These are phyloP conservation scores for Trametes gibbosa DNA, from an alignment of 768 basidiomycete species.

Conservation along the genomic window DNA sequence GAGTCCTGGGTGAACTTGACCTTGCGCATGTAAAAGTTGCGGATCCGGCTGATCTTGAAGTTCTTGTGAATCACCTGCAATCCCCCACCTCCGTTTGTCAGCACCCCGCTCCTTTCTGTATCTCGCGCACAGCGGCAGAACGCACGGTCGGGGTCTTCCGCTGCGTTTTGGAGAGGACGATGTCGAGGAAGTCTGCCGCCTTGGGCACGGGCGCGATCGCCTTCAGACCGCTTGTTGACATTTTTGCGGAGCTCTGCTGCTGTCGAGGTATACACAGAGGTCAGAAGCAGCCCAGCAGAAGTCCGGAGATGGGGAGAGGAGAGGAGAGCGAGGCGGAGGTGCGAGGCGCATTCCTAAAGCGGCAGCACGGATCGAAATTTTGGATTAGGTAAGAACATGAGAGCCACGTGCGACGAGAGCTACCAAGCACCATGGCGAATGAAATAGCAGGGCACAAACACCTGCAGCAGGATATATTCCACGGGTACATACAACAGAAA, in stretches of 20 bases:
- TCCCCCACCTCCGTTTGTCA: not conserved
- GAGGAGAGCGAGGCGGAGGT: not conserved
- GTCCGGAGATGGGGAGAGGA: not conserved
- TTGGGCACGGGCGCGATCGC: conserved; percentile 98
- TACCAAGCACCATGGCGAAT: too few species aligned
- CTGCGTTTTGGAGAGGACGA: conserved; percentile 91
- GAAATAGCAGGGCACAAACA: too few species aligned
- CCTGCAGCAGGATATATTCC: conserved; percentile 14
- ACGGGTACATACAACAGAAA: conserved; percentile 12
- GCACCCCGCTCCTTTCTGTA: not conserved
- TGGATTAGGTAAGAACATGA: conserved; percentile 16
- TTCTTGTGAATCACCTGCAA: conserved; percentile 97
- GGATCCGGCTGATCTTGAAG: conserved; percentile 98
- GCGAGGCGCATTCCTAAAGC: not conserved
- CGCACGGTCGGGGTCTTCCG: conserved; percentile 93
- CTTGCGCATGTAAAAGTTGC: conserved; percentile 99
- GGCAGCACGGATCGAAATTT: conserved; percentile 13
- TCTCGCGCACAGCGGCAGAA: not conserved
- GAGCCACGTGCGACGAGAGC: not conserved
- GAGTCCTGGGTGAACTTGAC: conserved; percentile 98
- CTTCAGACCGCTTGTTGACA: conserved; percentile 90
- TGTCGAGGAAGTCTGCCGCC: conserved; percentile 91
- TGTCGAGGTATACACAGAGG: not conserved
- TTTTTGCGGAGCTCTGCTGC: conserved; percentile 26
- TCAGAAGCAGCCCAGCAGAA: not conserved